Conservation (phyloP, 345 rosid genomes). For the Stellera chamaejasme region DNA sequence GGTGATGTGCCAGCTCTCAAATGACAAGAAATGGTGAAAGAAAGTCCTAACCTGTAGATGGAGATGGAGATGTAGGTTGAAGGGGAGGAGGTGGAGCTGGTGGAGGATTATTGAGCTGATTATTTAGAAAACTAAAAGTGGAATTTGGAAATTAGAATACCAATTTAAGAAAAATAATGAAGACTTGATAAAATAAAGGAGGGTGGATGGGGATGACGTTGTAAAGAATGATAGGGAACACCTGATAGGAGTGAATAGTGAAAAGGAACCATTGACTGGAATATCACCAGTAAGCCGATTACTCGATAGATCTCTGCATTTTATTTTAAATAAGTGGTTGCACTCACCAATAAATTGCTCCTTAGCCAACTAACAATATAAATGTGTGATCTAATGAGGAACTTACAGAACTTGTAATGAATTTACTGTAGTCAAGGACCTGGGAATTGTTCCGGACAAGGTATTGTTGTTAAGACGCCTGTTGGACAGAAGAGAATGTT, state of each 20-base stretch:
- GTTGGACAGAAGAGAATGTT: slow-evolving; percentile 12
- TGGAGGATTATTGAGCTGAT: slow-evolving; percentile 17
- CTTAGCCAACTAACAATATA: neutral
- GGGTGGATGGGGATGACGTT: neutral
- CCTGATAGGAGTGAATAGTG: slow-evolving; percentile 72
- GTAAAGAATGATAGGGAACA: slow-evolving; percentile 16
- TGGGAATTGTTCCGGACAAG: slow-evolving; percentile 52
- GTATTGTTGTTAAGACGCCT: slow-evolving; percentile 82
- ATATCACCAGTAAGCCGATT: slow-evolving; percentile 51
- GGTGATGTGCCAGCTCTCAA: too few relatives aligned
- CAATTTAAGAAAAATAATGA: slow-evolving; percentile 5
- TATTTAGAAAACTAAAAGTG: slow-evolving; percentile 47
- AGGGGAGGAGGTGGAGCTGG: slow-evolving; percentile 52
- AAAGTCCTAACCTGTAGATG: slow-evolving; percentile 32
- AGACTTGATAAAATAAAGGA: slow-evolving; percentile 3
- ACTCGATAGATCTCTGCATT: slow-evolving; percentile 79
- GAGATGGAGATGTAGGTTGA: slow-evolving; percentile 20
- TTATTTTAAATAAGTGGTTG: slow-evolving; percentile 12
- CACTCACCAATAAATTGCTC: neutral
- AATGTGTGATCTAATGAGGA: neutral
- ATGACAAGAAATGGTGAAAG: neutral
- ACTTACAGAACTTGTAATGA: slow-evolving; percentile 80
- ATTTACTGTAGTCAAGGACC: slow-evolving; percentile 30
- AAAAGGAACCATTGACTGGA: slow-evolving; percentile 82
- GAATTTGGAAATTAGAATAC: slow-evolving; percentile 19